Conservation (phyloP, 495 filamentous ascomycete species). For the Durotheca rogersii region DNA sequence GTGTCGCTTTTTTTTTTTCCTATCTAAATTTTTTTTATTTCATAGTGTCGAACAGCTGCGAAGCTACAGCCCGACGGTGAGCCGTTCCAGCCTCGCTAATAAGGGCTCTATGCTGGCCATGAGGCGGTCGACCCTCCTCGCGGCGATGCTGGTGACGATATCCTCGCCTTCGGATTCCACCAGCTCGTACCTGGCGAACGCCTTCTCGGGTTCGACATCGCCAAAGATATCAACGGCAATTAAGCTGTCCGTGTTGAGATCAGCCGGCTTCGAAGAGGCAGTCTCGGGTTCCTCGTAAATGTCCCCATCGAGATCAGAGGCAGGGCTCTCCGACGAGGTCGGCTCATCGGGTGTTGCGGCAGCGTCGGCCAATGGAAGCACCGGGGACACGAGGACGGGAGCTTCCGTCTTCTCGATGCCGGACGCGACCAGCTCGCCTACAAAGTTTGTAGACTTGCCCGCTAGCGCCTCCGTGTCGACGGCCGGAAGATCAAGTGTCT, state of each 20-base stretch:
- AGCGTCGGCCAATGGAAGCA: slow-evolving; percentile 33
- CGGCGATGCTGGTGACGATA: slow-evolving; percentile 32
- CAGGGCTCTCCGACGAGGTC: slow-evolving; percentile 47
- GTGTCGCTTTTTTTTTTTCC: too few relatives aligned
- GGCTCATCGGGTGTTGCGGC: slow-evolving; percentile 39
- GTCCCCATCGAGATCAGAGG: slow-evolving; percentile 26
- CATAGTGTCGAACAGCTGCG: background rate
- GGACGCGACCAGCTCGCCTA: slow-evolving; percentile 41
- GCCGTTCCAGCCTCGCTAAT: slow-evolving; percentile 40
- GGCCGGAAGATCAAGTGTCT: slow-evolving; percentile 69
- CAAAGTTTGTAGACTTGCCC: slow-evolving; percentile 61
- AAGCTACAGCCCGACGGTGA: slow-evolving; percentile 40
- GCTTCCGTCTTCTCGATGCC: slow-evolving; percentile 55
- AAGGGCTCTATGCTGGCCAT: slow-evolving; percentile 41
- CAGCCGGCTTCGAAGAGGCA: slow-evolving; percentile 20
- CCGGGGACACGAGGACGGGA: slow-evolving; percentile 47
- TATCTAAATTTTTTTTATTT: too few relatives aligned
- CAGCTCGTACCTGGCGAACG: slow-evolving; percentile 57
- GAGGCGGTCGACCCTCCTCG: slow-evolving; percentile 45
- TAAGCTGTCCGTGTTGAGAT: slow-evolving; percentile 39
- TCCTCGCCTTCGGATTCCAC: slow-evolving; percentile 56
- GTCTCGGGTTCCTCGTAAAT: slow-evolving; percentile 49
- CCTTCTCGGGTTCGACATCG: slow-evolving; percentile 59
- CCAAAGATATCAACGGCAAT: slow-evolving; percentile 51
- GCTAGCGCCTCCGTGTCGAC: slow-evolving; percentile 63